These are phyloP conservation scores for Lupinus albus DNA, from an alignment of 306 rosid species.

Conservation along the genomic window DNA sequence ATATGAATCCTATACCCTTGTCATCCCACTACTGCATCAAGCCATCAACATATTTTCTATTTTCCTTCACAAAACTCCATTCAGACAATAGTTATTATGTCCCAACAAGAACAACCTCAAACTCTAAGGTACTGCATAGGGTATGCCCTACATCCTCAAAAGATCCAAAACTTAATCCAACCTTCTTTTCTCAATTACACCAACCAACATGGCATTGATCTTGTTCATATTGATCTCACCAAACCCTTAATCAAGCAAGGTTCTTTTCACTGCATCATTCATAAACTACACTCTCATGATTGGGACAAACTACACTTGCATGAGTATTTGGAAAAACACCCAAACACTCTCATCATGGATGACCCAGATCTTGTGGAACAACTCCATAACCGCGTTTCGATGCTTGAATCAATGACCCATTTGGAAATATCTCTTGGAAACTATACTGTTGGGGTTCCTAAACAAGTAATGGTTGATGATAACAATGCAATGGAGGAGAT, in stretches of 20 bases:
- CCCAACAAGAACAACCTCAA: not conserved
- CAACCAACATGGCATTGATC: slow-evolving; percentile 23
- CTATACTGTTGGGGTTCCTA: slow-evolving; percentile 24
- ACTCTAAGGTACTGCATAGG: slow-evolving; percentile 26
- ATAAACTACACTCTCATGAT: slow-evolving; percentile 28
- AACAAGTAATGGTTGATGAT: not conserved
- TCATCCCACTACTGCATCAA: not conserved
- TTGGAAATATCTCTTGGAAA: not conserved
- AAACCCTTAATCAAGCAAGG: slow-evolving; percentile 39
- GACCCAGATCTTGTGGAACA: slow-evolving; percentile 18
- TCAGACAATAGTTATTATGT: slow-evolving; percentile 12
- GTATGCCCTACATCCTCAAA: slow-evolving; percentile 38
- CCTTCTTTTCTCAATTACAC: slow-evolving; percentile 9
- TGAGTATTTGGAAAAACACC: slow-evolving; percentile 11
- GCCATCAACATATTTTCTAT: not conserved
- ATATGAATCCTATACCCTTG: no score
- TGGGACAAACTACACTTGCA: slow-evolving; percentile 28
- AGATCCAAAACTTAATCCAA: slow-evolving; percentile 14
- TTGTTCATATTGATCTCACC: slow-evolving; percentile 15
- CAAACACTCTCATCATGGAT: slow-evolving; percentile 23
- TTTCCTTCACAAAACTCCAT: not conserved
- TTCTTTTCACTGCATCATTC: slow-evolving; percentile 39
- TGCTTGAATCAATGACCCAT: slow-evolving; percentile 32
- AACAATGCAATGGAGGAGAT: not conserved
- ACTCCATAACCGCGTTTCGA: slow-evolving; percentile 33